Evolutionary conservation across 2,329 filamentous ascomycete genomes (phyloP), one percentile per base, ranked within the genome.

Genomic region (Ramichloridium luteum): DNA sequence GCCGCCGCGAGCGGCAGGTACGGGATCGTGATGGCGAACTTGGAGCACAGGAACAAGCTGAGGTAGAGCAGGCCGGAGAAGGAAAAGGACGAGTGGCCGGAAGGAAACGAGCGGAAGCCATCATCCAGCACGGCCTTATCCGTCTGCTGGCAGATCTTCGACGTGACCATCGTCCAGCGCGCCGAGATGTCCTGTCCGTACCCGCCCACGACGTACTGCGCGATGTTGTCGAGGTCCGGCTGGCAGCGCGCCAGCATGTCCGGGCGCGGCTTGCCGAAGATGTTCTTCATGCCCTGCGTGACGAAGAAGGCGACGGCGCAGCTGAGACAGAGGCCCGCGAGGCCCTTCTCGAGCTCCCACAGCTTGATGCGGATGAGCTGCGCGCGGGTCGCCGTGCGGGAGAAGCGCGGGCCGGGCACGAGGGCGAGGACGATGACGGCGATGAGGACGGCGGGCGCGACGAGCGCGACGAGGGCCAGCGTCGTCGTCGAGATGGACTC

Each of bases 301-400:
- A 92, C 74, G 56, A 90, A 74, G 62, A 80, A 92, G 4, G 80
- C 70, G 2, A 72, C 65, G 2, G 77, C 74, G 6, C 84, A 62
- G 3, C 80, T 74, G 12, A 93, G 64, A 1, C 67, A 81, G 3
- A 93, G 67, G 0, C 86, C 86, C 48, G 93, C 73, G 74, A 79
- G 83, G 36, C 82, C 85, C 2, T 74, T 55, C 52, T 94, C 84
- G 54, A 82, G 75, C 56, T 94, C 86, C 85, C 88, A 94, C 1
- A 93, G 55, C 59, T 90, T 93, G 43, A 82, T 71, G 51, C 72
- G 73, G 76, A 82, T 85, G 27, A 86, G 65, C 32, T 82, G 58
- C 3, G 67, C 56, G 13, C 44, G 35, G 8, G 36, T 44, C 13
- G 37, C 38, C 2, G 31, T 32, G 10, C 40, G 35, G 2, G 34